Evolutionary conservation across 2,329 filamentous ascomycete species (phyloP).

Genomic region (Ceratocystis eucalypticola): DNA sequence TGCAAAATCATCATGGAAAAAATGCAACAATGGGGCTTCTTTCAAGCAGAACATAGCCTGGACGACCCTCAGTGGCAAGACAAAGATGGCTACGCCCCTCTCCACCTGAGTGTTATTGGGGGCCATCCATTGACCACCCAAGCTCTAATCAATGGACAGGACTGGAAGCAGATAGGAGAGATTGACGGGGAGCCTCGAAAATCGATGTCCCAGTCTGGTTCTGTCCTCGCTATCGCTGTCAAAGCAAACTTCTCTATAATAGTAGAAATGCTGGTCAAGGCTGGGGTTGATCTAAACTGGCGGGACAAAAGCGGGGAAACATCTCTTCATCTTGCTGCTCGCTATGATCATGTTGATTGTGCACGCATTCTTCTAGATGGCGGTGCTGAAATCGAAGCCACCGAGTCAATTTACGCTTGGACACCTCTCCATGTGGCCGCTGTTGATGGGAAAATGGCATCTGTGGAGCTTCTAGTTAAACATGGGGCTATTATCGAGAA

Average conservation of each 20-base stretch:
- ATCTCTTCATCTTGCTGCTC: conserved; percentile 78
- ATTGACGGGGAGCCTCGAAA: conserved; percentile 53
- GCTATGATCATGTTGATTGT: conserved; percentile 73
- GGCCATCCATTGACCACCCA: conserved; percentile 80
- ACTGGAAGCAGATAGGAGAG: conserved; percentile 49
- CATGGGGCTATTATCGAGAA: conserved; percentile 64
- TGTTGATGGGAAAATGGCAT: conserved; percentile 67
- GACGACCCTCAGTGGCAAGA: conserved; percentile 86
- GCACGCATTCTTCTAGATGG: conserved; percentile 62
- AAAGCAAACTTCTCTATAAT: conserved; percentile 78
- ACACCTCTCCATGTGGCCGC: conserved; percentile 88
- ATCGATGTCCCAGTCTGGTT: conserved; percentile 62
- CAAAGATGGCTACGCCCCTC: conserved; percentile 73
- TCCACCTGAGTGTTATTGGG: conserved; percentile 84
- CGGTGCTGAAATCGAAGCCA: conserved; percentile 60
- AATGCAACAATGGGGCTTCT: conserved; percentile 81
- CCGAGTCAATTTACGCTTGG: conserved; percentile 80
- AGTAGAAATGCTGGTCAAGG: conserved; percentile 74
- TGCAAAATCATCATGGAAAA: conserved; percentile 76
- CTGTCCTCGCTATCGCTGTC: conserved; percentile 74
- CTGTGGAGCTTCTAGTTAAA: conserved; percentile 64
- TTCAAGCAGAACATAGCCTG: conserved; percentile 71
- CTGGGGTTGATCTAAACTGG: conserved; percentile 86
- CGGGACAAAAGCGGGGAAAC: conserved; percentile 83
- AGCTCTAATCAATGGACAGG: conserved; percentile 65